Percentiles rank a stretch among this genome's conserved stretches.
These are phyloP conservation scores for Diaporthe ilicicola DNA, from an alignment of 2,329 filamentous ascomycete genomes.

Conservation along the genomic window DNA sequence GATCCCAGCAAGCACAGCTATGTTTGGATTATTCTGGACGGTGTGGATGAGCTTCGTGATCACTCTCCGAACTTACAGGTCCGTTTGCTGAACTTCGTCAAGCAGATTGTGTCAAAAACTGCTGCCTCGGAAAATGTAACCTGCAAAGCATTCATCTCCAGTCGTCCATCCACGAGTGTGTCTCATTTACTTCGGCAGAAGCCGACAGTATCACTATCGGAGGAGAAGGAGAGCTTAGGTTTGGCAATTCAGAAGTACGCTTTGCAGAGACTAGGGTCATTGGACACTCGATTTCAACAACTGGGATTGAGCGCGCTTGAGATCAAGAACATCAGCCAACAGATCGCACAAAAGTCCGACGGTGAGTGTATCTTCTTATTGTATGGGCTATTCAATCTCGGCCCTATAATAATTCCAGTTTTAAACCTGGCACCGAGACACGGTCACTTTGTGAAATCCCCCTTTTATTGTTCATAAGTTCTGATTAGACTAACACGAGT, in stretches of 20 bases:
- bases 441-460: too few relatives aligned
- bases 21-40: conserved; percentile 42
- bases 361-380: too few relatives aligned
- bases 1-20: conserved; percentile 27
- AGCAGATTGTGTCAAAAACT: too few relatives aligned
- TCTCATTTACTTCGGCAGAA: conserved; percentile 32
- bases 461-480: too few relatives aligned
- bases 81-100: conserved; percentile 32
- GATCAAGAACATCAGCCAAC: conserved; percentile 31
- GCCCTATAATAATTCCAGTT: not conserved
- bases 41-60: conserved; percentile 37
- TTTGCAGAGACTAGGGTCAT: conserved; percentile 22
- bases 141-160: conserved; percentile 42
- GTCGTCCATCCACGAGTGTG: conserved; percentile 33
- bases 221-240: conserved; percentile 37
- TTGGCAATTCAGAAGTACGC: conserved; percentile 38
- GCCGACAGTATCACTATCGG: conserved; percentile 37
- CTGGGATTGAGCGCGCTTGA: conserved; percentile 33
- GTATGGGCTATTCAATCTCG: too few relatives aligned
- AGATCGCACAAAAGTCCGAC: conserved; percentile 39
- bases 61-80: conserved; percentile 35
- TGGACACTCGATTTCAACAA: conserved; percentile 31
- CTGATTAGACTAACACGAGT: not conserved
- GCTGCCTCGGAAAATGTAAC: too few relatives aligned
- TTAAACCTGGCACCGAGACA: too few relatives aligned